Conservation (phyloP, 768 basidiomycete species). For the Lactarius psammicola region DNA sequence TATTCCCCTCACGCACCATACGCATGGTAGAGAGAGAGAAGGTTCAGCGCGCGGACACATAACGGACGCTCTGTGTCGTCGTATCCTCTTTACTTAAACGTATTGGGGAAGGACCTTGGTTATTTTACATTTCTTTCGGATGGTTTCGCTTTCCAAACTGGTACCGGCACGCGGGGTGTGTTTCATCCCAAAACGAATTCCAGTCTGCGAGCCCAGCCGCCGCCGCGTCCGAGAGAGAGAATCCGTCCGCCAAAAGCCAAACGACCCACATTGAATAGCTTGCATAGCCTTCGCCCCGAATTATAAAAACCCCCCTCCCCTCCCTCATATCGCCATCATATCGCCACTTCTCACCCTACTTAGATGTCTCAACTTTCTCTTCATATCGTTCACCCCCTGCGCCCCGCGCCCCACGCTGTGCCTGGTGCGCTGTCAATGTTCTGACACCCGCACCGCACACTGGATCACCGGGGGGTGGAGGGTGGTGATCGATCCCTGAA, state of each 20-base stretch:
- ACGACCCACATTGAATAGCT: background rate
- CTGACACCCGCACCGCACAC: background rate
- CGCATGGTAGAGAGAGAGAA: background rate
- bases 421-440: background rate
- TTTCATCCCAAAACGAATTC: background rate
- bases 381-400: background rate
- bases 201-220: background rate
- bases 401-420: background rate
- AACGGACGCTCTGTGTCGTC: background rate
- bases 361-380: background rate
- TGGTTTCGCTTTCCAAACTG: background rate
- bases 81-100: background rate
- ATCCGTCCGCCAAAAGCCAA: background rate
- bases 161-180: background rate
- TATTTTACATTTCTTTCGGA: background rate
- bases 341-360: background rate
- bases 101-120: background rate
- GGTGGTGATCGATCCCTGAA: background rate
- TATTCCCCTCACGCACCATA: background rate
- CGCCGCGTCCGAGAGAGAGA: background rate
- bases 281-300: background rate
- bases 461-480: background rate
- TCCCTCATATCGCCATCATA: background rate
- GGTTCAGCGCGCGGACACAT: background rate
- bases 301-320: background rate